phyloP scores from a whole-genome alignment of 352 stramenopile genomes.

The Phytophthora aleatoria region DNA sequence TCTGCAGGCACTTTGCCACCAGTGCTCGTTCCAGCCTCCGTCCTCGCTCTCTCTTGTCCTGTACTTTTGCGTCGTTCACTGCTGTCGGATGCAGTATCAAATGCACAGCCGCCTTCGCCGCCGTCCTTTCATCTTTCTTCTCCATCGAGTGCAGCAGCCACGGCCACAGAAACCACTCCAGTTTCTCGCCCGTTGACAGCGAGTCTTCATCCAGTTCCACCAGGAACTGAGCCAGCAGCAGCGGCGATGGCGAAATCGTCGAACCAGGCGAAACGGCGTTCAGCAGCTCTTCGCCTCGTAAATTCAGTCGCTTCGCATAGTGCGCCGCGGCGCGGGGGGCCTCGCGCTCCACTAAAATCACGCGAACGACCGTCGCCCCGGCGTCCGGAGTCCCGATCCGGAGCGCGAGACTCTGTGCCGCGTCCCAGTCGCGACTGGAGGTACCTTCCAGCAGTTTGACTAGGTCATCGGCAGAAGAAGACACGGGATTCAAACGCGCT shows the following conservation, averaged over 20 bases:
- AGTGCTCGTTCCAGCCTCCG: constrained; percentile 50
- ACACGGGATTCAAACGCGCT: constrained; percentile 12
- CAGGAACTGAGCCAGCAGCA: constrained; percentile 63
- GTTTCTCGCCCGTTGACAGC: constrained; percentile 40
- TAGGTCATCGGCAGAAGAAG: constrained; percentile 22
- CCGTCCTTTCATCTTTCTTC: constrained; percentile 20
- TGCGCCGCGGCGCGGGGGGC: constrained; percentile 63
- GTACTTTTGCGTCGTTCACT: constrained; percentile 20
- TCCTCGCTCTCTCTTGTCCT: constrained; percentile 38
- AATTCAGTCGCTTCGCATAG: constrained; percentile 62
- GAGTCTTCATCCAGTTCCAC: constrained; percentile 44
- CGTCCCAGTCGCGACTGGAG: constrained; percentile 63
- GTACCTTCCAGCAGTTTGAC: constrained; percentile 29
- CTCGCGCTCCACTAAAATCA: constrained; percentile 43
- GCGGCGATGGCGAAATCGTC: constrained; percentile 23
- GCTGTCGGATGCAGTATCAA: constrained; percentile 43
- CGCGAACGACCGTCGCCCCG: constrained; percentile 39
- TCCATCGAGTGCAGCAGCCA: constrained; percentile 45
- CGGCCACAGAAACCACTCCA: constrained; percentile 59
- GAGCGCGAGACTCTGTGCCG: constrained; percentile 57
- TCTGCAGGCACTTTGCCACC: constrained; percentile 43
- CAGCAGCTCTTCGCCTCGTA: constrained; percentile 42
- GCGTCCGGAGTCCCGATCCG: constrained; percentile 43
- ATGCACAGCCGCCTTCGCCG: constrained; percentile 37
- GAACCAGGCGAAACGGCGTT: constrained; percentile 3